Evolutionary conservation across 441 rosid species (phyloP).

Genomic region (Corymbia calophylla): DNA sequence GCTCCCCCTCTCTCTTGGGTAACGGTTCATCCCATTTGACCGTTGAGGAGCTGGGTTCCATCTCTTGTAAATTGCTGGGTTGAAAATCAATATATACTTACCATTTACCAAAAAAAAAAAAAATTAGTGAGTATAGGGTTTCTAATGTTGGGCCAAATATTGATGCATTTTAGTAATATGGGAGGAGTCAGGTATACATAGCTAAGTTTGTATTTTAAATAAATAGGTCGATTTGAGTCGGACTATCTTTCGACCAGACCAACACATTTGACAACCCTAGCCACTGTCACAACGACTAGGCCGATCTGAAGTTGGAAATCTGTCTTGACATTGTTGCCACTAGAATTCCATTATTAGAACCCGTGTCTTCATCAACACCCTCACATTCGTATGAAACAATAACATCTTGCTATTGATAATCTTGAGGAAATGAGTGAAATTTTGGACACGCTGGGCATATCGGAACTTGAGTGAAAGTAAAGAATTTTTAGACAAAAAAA

Average conservation of each 20-base stretch:
- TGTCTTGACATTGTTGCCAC: not conserved
- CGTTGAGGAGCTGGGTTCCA: no score
- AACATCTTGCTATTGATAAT: no score
- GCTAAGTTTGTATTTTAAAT: slow-evolving; percentile 8
- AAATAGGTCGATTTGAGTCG: not conserved
- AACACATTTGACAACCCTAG: slow-evolving; percentile 23
- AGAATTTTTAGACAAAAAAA: not conserved
- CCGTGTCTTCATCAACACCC: no score
- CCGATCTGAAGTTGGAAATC: rapidly evolving
- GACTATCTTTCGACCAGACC: not conserved
- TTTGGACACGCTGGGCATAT: not conserved
- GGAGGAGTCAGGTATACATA: not conserved
- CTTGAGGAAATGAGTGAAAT: no score
- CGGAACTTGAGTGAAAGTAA: not conserved
- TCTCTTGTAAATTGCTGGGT: no score
- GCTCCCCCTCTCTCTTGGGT: no score
- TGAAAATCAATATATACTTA: no score
- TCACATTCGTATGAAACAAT: no score
- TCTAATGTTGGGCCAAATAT: not conserved
- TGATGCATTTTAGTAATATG: not conserved
- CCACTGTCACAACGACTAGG: not conserved
- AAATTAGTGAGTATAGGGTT: not conserved
- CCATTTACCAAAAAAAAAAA: no score
- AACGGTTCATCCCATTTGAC: no score
- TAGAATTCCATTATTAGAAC: no score